A percentile compares a stretch with the other conserved stretches of the same genome.
Conservation (phyloP, 345 rosid genomes). For the Sisymbrium altissimum region DNA sequence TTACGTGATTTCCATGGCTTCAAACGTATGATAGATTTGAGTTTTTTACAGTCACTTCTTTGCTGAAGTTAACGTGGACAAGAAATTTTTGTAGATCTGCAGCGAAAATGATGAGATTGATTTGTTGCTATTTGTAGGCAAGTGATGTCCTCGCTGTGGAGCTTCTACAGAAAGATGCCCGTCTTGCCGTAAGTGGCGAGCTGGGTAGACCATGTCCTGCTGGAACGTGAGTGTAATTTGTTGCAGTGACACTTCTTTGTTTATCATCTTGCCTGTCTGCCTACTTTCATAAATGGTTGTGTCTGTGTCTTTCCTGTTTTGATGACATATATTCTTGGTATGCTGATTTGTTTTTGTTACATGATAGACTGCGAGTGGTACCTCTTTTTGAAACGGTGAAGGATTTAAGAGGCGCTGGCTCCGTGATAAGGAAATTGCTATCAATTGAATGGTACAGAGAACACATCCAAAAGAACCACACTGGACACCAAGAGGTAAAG, state of each 20-base stretch:
- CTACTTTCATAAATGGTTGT: background rate
- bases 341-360: background rate
- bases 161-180: constrained; percentile 93
- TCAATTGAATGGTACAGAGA: constrained; percentile 94
- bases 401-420: constrained; percentile 87
- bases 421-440: constrained; percentile 71
- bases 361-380: constrained; percentile 76
- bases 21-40: constrained; percentile 54
- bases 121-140: constrained; percentile 54
- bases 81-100: background rate
- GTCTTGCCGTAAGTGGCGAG: constrained; percentile 80
- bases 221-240: constrained; percentile 60
- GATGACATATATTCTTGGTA: constrained; percentile 3
- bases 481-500: constrained; percentile 84
- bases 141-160: constrained; percentile 98
- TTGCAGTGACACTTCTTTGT: constrained; percentile 7
- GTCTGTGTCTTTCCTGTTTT: background rate
- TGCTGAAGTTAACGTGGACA: constrained; percentile 1
- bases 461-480: constrained; percentile 74
- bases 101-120: constrained; percentile 1
- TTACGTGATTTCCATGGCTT: constrained; percentile 98
- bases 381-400: constrained; percentile 93
- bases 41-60: background rate
- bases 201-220: constrained; percentile 84
- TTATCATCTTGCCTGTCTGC: background rate